Evolutionary conservation across 2,329 filamentous ascomycete genomes (phyloP), one percentile per base, ranked within the genome.

Genomic region (Hymenoscyphus repandus): DNA sequence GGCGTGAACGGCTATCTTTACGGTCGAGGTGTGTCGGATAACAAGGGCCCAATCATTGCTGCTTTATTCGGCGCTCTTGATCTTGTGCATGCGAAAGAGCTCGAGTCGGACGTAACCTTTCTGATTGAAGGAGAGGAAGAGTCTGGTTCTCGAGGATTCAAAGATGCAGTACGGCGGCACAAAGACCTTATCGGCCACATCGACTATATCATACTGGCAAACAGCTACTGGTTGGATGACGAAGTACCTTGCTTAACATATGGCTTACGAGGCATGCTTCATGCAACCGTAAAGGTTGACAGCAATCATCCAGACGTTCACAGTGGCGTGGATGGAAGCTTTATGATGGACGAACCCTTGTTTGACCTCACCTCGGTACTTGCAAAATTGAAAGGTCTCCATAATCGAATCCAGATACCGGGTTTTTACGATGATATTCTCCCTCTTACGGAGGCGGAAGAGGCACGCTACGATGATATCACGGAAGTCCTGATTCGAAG

Each of bases 151-250:
- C 80, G 90, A 27, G 92, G 93, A 0, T 97, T 99, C 64, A 85
- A 88, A 57, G 82, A 92, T 60, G 88, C 89, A 0, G 84, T 99
- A 13, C 80, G 78, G 58, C 79, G 82, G 56, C 83, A 93, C 69
- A 95, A 95, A 68, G 77, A 85, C 12, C 77, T 89, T 20, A 96
- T 99, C 60, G 93, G 93, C 1, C 77, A 88, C 9, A 83, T 99
- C 2, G 92, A 99, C 69, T 97, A 93, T 75, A 93, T 99, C 49
- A 73, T 99, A 31, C 74, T 99, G 34, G 92, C 93, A 18, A 99
- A 99, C 73, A 96, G 91, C 69, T 99, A 99, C 73, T 99, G 93
- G 93, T 77, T 99, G 1, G 90, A 97, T 64, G 92, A 99, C 64
- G 86, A 95, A 58, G 90, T 95, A 2, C 93, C 93, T 0, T 99